Evolutionary conservation across 345 rosid genomes (phyloP), one percentile per base, ranked within the genome.

Genomic region (Ceriops tagal): DNA sequence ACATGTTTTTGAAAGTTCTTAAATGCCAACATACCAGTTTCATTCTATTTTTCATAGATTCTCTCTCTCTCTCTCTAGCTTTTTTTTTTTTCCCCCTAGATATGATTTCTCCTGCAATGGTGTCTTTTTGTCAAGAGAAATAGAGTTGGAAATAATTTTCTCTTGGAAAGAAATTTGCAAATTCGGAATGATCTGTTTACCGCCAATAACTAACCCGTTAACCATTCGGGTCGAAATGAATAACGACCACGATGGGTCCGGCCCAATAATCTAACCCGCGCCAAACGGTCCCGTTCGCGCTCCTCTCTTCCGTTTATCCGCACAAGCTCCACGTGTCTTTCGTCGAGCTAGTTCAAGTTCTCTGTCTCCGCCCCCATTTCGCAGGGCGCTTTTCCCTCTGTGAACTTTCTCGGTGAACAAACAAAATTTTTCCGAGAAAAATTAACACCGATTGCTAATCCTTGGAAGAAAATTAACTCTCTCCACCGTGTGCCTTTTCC

Each of bases 291-390:
- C 24, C 22, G 13, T 43, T 51, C 31, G 13, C 27, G 22, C n/a
- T 15, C 57, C 47, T 6, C 65, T 37, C 20, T 35, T 64, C 9
- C 76, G 63, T 79, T 78, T 83, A 86, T 82, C 90, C 88, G 70
- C 80, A 73, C 7, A 75, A 75, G 46, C 65, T 77, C 83, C 85
- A 84, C 90, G 88, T 81, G 90, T 66, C 81, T 53, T 69, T 69
- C 58, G 7, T 53, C 71, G 21, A 57, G 51, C 53, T 27, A 18
- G 62, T 62, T 67, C 64, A 31, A 9, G 37, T 16, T 28, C 28
- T 31, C 27, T 58, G 34, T 64, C 60, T 22, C 53, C 60, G 61
- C 7, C 13, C 55, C 10, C 53, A 22, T 26, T 53, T 51, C 55
- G 18, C 0, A 35, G n/a, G 16, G 6, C 58, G 9, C 56, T 21